Base-by-base conservation (phyloP, 768 basidiomycete genomes). In the Sarcomyxa edulis region DNA sequence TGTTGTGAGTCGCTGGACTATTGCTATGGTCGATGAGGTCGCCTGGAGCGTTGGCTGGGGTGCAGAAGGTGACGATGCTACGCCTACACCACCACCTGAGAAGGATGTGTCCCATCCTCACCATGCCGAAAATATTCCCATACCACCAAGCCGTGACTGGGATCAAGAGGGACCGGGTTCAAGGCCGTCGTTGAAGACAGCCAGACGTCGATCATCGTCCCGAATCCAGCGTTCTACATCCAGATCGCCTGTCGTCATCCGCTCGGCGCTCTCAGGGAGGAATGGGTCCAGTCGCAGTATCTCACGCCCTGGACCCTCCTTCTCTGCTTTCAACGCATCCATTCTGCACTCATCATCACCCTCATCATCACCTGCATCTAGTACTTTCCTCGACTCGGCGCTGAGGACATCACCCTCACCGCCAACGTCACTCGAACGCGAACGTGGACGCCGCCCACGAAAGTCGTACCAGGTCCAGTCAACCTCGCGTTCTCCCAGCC, bases 31-130 rank as follows among this genome's bases (percentile, higher is more conserved):
- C 21, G 85, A 86, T 46, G 81, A 87, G 37, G 71, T 81, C 6
- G 81, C 84, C 2, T 90, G 87, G 85, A 79, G 76, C 31, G 74
- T 89, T 41, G 87, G 86, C 8, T 85, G 76, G 76, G 78, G 69
- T 21, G 59, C 60, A 11, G 74, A 72, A 34, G 74, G 65, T n/a
- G 74, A 75, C 38, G 58, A 61, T 14, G n/a, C n/a, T n/a, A 58
- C 61, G 7, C 53, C 56, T 1, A 56, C 54, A 8, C 58, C 60
- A 3, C 54, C 58, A 5, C 53, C 59, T 8, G 55, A 57, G 11
- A 53, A 53, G 32, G 44, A 42, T 14, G 48, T 38, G 21, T 16
- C 33, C 24, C 12, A 20, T 31, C 27, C 39, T 32, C 34, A 27
- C 32, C 22, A 38, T 16, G 15, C 16, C 47, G 8, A 45, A 11